A percentile compares a stretch with the other conserved stretches of the same genome.
Conservation (phyloP, 1,284 basidiomycete genomes). For the Caloboletus firmus region DNA sequence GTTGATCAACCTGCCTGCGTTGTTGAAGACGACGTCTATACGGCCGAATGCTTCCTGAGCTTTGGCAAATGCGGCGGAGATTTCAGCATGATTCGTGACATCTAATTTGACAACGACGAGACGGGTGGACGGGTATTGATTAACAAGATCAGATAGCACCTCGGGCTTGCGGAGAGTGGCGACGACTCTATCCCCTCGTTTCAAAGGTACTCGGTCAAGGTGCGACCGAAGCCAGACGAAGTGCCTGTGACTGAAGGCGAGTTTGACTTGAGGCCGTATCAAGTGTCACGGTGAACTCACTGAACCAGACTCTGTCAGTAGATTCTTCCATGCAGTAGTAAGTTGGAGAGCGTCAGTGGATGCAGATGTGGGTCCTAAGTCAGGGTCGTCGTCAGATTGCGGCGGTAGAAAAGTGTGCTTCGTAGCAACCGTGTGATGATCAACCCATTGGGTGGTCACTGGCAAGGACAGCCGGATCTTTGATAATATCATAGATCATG, state of each 20-base stretch:
- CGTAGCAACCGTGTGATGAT: too few species aligned
- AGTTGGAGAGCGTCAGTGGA: too few species aligned
- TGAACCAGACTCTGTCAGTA: conserved; percentile 22
- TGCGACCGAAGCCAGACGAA: conserved; percentile 27
- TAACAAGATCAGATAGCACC: conserved; percentile 30
- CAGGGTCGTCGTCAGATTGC: too few species aligned
- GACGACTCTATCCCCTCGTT: conserved; percentile 35
- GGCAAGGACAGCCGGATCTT: too few species aligned
- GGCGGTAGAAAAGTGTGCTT: too few species aligned
- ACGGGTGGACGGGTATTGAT: conserved; percentile 25
- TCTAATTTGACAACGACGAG: conserved; percentile 42
- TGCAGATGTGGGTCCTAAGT: too few species aligned
- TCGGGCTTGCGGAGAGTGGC: conserved; percentile 37
- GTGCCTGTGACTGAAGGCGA: conserved; percentile 25
- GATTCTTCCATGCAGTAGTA: neutral
- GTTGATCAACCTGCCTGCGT: conserved; percentile 19
- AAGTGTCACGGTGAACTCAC: conserved; percentile 1
- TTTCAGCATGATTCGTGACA: conserved; percentile 33
- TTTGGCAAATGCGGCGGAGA: conserved; percentile 36
- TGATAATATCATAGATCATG: too few species aligned
- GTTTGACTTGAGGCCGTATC: neutral
- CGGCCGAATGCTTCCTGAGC: conserved; percentile 38
- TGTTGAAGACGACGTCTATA: conserved; percentile 45
- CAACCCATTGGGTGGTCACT: too few species aligned
- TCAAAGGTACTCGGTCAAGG: conserved; percentile 23